These are phyloP conservation scores for Cystofilobasidium ferigula DNA, from an alignment of 768 basidiomycete species.

Conservation along the genomic window DNA sequence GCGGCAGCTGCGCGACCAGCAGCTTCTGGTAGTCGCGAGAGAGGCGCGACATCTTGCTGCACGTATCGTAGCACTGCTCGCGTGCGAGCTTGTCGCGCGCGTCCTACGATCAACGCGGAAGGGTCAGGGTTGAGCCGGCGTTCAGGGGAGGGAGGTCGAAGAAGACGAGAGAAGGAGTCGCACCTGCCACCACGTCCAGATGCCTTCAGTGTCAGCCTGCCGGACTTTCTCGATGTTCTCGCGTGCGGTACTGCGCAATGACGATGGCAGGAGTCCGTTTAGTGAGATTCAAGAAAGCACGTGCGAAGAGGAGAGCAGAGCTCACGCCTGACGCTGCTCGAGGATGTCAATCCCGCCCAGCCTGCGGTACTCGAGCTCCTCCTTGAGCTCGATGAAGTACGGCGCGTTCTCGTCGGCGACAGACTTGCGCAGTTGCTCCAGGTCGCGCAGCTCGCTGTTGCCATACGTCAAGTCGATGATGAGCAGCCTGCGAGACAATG, in stretches of 20 bases:
- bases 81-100: conserved; percentile 1
- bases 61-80: conserved; percentile 2
- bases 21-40: conserved; percentile 8
- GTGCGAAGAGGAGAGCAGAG: background rate
- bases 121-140: background rate
- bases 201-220: background rate
- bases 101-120: background rate
- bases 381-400: background rate
- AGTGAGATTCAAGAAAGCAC: no score
- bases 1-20: background rate
- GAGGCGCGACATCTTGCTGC: background rate
- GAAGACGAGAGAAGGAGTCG: background rate
- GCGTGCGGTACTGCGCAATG: background rate
- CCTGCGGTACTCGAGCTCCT: background rate
- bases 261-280: no score
- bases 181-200: conserved; percentile 8
- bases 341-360: background rate
- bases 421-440: background rate
- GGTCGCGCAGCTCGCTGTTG: background rate
- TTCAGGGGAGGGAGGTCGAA: background rate
- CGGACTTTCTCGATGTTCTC: background rate
- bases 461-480: background rate
- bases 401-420: background rate
- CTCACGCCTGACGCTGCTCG: background rate
- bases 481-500: background rate